Conservation (phyloP, 352 stramenopile species). For the Globisporangium spiculum region DNA sequence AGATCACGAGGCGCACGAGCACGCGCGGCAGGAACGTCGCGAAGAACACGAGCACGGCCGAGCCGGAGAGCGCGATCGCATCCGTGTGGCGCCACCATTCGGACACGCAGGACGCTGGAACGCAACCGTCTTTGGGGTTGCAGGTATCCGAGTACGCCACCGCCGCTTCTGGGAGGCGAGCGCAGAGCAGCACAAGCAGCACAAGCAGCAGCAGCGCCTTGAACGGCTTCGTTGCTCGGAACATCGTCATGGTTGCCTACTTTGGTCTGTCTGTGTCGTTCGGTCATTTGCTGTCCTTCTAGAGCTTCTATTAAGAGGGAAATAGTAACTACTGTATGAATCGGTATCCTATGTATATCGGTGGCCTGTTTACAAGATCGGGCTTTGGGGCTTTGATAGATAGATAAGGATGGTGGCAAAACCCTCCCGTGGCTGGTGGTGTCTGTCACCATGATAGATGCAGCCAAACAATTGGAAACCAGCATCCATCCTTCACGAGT, state of each 20-base stretch:
- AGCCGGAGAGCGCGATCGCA: constrained; percentile 43
- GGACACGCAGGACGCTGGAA: constrained; percentile 46
- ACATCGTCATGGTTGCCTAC: not conserved
- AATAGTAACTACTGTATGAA: not conserved
- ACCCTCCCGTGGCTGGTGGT: too few relatives aligned
- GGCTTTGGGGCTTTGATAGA: too few relatives aligned
- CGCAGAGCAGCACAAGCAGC: not conserved
- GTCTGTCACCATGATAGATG: too few relatives aligned
- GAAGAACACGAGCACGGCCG: constrained; percentile 82
- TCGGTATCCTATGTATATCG: not conserved
- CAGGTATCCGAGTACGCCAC: not conserved
- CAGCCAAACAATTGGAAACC: too few relatives aligned
- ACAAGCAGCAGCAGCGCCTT: not conserved
- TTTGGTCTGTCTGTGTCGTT: not conserved
- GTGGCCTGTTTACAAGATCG: not conserved
- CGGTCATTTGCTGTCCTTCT: not conserved
- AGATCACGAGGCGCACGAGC: constrained; percentile 80
- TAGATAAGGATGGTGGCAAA: too few relatives aligned
- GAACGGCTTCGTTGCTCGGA: not conserved
- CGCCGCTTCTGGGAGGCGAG: not conserved
- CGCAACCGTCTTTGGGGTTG: constrained; percentile 34
- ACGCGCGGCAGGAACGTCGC: constrained; percentile 85
- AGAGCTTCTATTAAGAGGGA: not conserved
- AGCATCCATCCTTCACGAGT: too few relatives aligned
- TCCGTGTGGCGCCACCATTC: constrained; percentile 52